A percentile compares a stretch with the other conserved stretches of the same genome.
Conservation (phyloP, 2,329 filamentous ascomycete genomes). For the Hysterium pulicare region DNA sequence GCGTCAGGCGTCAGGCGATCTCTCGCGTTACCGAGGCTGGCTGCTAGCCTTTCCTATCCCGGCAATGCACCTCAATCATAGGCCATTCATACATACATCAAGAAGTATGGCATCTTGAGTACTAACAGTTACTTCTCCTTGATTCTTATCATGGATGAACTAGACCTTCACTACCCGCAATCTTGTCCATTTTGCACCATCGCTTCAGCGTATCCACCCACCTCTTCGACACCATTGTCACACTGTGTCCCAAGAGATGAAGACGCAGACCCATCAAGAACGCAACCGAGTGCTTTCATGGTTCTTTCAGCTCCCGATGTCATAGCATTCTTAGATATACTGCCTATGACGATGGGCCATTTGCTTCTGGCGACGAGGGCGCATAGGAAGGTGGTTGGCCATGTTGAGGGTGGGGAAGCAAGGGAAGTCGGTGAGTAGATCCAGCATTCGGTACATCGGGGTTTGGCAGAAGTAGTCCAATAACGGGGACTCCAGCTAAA, state of each 20-base stretch:
- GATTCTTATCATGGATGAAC: no score
- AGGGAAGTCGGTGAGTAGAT: constrained; percentile 61
- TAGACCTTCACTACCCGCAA: no score
- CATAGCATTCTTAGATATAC: constrained; percentile 88
- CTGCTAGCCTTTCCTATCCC: no score
- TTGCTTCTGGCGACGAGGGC: constrained; percentile 73
- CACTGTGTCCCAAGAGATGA: constrained; percentile 25
- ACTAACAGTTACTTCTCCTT: no score
- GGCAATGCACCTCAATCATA: no score
- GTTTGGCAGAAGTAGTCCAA: no score
- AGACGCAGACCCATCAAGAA: constrained; percentile 23
- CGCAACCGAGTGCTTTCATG: constrained; percentile 49
- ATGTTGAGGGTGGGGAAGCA: constrained; percentile 62
- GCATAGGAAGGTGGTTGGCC: constrained; percentile 75
- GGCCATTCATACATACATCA: no score
- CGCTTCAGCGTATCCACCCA: constrained; percentile 40
- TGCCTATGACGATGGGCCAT: constrained; percentile 81
- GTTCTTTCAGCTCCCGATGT: constrained; percentile 75
- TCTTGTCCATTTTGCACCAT: constrained; percentile 55
- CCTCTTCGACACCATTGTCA: constrained; percentile 13
- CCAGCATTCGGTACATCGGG: no score
- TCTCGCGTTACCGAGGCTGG: no score
- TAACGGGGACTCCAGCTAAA: no score
- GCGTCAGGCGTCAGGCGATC: no score
- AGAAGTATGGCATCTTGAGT: no score